A percentile compares a stretch with the other conserved stretches of the same genome.
Evolutionary conservation across 2,329 filamentous ascomycete genomes (phyloP).

Genomic region (Talaromyces sp.): DNA sequence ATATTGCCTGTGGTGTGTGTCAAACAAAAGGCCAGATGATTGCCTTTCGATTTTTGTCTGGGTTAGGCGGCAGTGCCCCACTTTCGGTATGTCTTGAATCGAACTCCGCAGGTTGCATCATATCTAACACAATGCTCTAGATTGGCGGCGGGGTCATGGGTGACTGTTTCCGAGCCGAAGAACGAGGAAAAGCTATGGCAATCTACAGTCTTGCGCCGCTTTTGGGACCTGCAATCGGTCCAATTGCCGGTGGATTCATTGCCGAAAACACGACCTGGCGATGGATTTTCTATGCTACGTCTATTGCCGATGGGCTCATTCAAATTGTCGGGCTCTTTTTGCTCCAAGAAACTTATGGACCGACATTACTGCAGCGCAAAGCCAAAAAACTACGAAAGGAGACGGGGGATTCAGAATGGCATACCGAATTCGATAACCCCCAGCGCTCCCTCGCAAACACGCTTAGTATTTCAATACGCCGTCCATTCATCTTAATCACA

Average conservation of each 20-base stretch:
- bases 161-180: slow-evolving; percentile 57
- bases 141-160: slow-evolving; percentile 48
- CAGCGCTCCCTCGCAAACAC: slow-evolving; percentile 27
- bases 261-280: slow-evolving; percentile 61
- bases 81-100: slow-evolving; percentile 38
- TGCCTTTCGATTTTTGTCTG: slow-evolving; percentile 54
- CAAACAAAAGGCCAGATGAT: slow-evolving; percentile 51
- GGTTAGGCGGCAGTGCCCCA: slow-evolving; percentile 55
- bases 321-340: slow-evolving; percentile 59
- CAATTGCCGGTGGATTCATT: slow-evolving; percentile 59
- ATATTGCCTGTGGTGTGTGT: slow-evolving; percentile 55
- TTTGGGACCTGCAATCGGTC: slow-evolving; percentile 58
- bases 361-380: slow-evolving; percentile 56
- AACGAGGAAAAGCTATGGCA: slow-evolving; percentile 55
- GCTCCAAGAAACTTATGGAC: slow-evolving; percentile 61
- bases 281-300: slow-evolving; percentile 67
- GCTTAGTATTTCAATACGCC: slow-evolving; percentile 41
- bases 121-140: slow-evolving; percentile 17
- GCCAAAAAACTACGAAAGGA: slow-evolving; percentile 45
- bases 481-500: slow-evolving; percentile 52
- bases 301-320: slow-evolving; percentile 57
- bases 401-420: slow-evolving; percentile 30
- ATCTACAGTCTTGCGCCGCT: slow-evolving; percentile 57
- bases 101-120: background rate
- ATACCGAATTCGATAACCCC: slow-evolving; percentile 37